These are phyloP conservation scores for Loxodes magnus DNA, from an alignment of 73 alveolate genomes.

Conservation along the genomic window DNA sequence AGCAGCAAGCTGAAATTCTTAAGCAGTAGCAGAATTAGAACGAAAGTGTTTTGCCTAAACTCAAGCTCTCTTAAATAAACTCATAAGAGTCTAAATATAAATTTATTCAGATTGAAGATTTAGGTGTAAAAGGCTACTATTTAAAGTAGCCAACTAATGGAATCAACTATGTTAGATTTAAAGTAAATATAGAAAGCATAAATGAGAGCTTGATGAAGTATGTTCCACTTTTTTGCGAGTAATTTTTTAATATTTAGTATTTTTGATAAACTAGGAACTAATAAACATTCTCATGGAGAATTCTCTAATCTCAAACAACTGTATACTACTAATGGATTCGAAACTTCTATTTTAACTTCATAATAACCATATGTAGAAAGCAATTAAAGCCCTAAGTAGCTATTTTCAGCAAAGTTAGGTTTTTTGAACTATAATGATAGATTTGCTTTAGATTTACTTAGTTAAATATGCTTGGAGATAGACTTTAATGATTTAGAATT, in stretches of 20 bases:
- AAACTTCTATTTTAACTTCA: conserved; percentile 15
- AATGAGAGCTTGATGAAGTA: conserved; percentile 47
- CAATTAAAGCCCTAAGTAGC: conserved; percentile 12
- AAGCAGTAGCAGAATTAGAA: conserved; percentile 32
- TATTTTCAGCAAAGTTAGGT: conserved; percentile 34
- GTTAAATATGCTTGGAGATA: conserved; percentile 45
- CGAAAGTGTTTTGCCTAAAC: conserved; percentile 55
- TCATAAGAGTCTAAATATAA: conserved; percentile 35
- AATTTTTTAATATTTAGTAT: conserved; percentile 4
- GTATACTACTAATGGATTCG: conserved; percentile 27
- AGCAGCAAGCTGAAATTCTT: conserved; percentile 34
- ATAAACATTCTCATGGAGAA: conserved; percentile 45
- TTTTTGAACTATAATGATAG: conserved; percentile 55
- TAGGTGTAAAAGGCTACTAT: conserved; percentile 12
- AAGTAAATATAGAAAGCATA: conserved; percentile 37
- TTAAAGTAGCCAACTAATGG: conserved; percentile 74
- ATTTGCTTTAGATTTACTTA: conserved; percentile 47
- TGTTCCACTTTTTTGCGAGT: conserved; percentile 51
- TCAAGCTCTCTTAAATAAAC: conserved; percentile 41
- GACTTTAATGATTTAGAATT: conserved; percentile 32
- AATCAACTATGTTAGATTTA: conserved; percentile 45
- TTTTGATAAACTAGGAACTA: conserved; percentile 56
- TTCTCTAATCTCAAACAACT: conserved; percentile 32
- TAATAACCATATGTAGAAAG: neutral
- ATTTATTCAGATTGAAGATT: conserved; percentile 13